Evolutionary conservation across 192 early-diverging fungal species (phyloP).

Genomic region (Coemansia sp.): DNA sequence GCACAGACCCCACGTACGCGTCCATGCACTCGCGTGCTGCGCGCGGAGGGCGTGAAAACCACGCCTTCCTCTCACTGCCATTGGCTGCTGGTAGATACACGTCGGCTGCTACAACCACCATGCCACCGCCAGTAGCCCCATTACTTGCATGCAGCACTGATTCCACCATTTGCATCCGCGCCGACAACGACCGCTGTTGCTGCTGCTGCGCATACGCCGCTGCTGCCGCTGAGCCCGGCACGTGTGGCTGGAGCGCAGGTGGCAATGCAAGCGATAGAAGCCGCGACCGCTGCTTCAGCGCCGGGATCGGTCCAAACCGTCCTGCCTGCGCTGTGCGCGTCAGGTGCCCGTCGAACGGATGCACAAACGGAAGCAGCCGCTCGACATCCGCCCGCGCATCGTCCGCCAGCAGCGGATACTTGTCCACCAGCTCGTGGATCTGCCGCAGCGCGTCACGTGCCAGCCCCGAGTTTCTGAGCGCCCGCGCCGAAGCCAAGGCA

Average conservation of each 20-base stretch:
- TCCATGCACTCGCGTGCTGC: constrained; percentile 27
- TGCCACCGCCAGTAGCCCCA: no score
- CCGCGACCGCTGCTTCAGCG: constrained; percentile 3
- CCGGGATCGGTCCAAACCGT: constrained; percentile 35
- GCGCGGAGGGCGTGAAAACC: constrained; percentile 13
- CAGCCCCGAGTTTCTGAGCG: constrained; percentile 10
- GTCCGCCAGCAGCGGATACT: constrained; percentile 31
- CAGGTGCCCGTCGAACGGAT: constrained; percentile 49
- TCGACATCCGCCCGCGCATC: constrained; percentile 15
- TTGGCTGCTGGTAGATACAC: constrained; percentile 6
- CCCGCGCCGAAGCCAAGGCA: not conserved
- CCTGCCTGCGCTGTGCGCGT: constrained; percentile 28
- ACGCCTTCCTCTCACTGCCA: not conserved
- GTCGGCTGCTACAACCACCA: no score
- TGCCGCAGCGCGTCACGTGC: constrained; percentile 49
- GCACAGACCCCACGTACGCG: constrained; percentile 22
- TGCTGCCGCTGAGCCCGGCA: not conserved
- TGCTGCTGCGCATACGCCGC: not conserved
- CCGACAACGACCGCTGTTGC: constrained; percentile 17
- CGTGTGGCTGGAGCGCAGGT: not conserved
- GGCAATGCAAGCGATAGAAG: not conserved
- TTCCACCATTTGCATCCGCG: constrained; percentile 29
- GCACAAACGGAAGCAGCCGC: constrained; percentile 33
- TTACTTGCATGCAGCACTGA: constrained; percentile 8
- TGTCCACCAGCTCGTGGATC: constrained; percentile 16